phyloP scores from a whole-genome alignment of 257 asterid genomes.

The Haberlea rhodopensis region DNA sequence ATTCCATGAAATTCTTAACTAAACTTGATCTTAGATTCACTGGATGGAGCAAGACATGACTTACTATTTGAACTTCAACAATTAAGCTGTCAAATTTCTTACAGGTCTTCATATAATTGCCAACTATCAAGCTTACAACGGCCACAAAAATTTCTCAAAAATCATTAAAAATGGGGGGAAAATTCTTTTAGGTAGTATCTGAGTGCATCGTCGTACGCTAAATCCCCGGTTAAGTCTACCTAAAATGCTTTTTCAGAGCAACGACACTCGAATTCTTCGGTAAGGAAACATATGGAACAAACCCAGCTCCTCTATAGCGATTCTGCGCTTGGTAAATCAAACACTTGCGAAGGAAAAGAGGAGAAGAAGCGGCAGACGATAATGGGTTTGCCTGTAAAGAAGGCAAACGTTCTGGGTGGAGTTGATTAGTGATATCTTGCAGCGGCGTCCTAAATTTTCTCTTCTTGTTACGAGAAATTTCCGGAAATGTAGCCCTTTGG shows the following conservation, averaged over 20 bases:
- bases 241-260: slow-evolving; percentile 32
- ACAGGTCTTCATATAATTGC: background rate
- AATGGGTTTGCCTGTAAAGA: slow-evolving; percentile 16
- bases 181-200: background rate
- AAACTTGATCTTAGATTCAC: background rate
- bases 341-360: slow-evolving; percentile 18
- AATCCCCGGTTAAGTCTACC: slow-evolving; percentile 19
- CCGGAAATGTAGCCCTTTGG: background rate
- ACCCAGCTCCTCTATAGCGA: slow-evolving; percentile 10
- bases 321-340: slow-evolving; percentile 18
- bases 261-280: slow-evolving; percentile 3
- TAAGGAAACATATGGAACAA: background rate
- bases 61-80: background rate
- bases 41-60: background rate
- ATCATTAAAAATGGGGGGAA: background rate
- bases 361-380: slow-evolving; percentile 1
- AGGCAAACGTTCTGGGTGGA: slow-evolving; percentile 17
- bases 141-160: background rate
- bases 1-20: slow-evolving; percentile 2
- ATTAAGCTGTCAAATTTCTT: background rate
- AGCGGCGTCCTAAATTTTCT: slow-evolving; percentile 28
- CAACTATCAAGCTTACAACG: background rate
- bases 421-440: slow-evolving; percentile 29
- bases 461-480: slow-evolving; percentile 21
- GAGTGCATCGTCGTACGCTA: background rate